phyloP scores from a whole-genome alignment of 768 basidiomycete species.

The Trametes punicea region DNA sequence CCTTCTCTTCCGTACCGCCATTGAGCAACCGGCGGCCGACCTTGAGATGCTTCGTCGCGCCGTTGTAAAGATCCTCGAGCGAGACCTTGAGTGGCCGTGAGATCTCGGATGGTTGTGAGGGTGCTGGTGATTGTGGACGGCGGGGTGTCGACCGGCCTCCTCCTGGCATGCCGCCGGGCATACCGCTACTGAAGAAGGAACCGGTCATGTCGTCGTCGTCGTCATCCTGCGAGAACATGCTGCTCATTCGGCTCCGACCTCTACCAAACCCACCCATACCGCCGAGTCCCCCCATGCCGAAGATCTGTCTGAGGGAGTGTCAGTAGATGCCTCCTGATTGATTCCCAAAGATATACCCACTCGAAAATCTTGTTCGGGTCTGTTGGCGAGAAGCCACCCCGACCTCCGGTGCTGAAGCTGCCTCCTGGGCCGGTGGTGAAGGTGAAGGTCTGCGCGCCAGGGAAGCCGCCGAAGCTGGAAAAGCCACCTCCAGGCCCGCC shows the following conservation, averaged over 20 bases:
- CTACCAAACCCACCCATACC: slow-evolving; percentile 36
- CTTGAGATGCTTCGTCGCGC: slow-evolving; percentile 84
- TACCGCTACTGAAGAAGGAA: slow-evolving; percentile 49
- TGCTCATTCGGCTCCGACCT: slow-evolving; percentile 14
- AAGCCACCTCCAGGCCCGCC: slow-evolving; percentile 43
- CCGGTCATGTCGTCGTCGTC: slow-evolving; percentile 47
- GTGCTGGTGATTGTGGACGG: slow-evolving; percentile 27
- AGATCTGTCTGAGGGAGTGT: slow-evolving; percentile 49
- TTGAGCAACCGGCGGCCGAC: slow-evolving; percentile 71
- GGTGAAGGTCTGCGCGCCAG: slow-evolving; percentile 24
- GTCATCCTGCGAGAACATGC: slow-evolving; percentile 27
- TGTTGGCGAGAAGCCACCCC: slow-evolving; percentile 63
- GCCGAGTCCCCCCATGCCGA: slow-evolving; percentile 46
- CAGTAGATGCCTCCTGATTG: not conserved
- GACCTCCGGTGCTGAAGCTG: slow-evolving; percentile 25
- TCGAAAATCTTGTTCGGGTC: slow-evolving; percentile 90
- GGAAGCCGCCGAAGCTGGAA: slow-evolving; percentile 23
- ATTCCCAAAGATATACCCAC: slow-evolving; percentile 43
- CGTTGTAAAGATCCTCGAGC: slow-evolving; percentile 82
- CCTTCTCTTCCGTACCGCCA: slow-evolving; percentile 80
- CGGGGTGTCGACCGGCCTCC: slow-evolving; percentile 31
- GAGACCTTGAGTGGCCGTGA: slow-evolving; percentile 80
- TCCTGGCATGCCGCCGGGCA: slow-evolving; percentile 54
- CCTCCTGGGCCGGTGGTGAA: slow-evolving; percentile 28
- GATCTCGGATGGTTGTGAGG: slow-evolving; percentile 64